Evolutionary conservation across 2,329 filamentous ascomycete species (phyloP).

Genomic region (Alternaria dauci): DNA sequence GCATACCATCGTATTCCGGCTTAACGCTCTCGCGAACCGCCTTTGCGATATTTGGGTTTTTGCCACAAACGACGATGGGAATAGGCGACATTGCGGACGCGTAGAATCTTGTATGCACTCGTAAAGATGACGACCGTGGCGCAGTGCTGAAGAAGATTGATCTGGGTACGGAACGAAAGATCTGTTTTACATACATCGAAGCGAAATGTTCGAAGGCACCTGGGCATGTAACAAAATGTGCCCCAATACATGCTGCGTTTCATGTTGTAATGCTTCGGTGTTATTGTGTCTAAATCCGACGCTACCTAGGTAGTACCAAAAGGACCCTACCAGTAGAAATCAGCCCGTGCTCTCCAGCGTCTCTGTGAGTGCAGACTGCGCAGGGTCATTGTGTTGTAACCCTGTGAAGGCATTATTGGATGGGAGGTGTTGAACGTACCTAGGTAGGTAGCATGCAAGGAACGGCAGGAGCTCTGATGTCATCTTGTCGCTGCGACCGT

Average conservation of each 20-base stretch:
- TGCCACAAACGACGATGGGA: slow-evolving; percentile 26
- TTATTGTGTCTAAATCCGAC: neutral
- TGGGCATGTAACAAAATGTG: neutral
- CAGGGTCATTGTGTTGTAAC: too few species aligned
- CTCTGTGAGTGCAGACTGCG: too few species aligned
- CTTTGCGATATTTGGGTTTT: slow-evolving; percentile 11
- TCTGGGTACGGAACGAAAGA: neutral
- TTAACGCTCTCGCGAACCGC: slow-evolving; percentile 14
- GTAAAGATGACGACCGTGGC: neutral
- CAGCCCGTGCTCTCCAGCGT: neutral
- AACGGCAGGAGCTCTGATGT: too few species aligned
- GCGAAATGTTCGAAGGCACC: too few species aligned
- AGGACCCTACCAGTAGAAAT: neutral
- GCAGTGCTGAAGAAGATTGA: neutral
- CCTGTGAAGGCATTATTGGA: too few species aligned
- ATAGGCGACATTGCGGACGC: slow-evolving; percentile 16
- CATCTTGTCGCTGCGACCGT: too few species aligned
- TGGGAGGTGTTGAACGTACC: too few species aligned
- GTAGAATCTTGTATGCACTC: neutral
- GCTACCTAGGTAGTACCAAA: neutral
- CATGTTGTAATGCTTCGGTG: neutral
- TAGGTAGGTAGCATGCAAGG: too few species aligned
- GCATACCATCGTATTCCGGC: slow-evolving; percentile 27
- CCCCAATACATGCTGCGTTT: neutral
- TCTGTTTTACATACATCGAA: neutral